Conservation (phyloP, 2,329 filamentous ascomycete species). For the Fusarium haematococcum region DNA sequence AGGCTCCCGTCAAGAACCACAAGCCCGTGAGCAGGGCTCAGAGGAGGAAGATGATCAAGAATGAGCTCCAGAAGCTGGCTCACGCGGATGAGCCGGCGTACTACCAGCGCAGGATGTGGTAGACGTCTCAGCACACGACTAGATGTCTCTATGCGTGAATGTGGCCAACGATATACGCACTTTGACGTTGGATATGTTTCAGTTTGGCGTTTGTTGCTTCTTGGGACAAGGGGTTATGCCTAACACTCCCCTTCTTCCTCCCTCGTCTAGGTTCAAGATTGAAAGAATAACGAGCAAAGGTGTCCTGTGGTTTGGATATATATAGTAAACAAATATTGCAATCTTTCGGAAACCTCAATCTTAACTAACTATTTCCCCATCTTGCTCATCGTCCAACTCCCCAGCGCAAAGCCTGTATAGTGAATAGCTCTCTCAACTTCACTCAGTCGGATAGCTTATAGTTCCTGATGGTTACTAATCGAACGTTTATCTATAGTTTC, state of each 20-base stretch:
- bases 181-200: not conserved
- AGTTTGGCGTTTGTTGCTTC: not conserved
- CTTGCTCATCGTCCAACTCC: not conserved
- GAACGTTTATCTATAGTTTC: too few relatives aligned
- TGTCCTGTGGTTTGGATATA: not conserved
- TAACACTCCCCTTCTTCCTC: not conserved
- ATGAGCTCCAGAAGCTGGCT: slow-evolving; percentile 64
- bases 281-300: not conserved
- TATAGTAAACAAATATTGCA: not conserved
- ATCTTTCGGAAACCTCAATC: not conserved
- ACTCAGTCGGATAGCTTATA: too few relatives aligned
- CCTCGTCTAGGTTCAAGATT: not conserved
- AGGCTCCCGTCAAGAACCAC: slow-evolving; percentile 52
- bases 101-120: slow-evolving; percentile 69
- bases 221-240: not conserved
- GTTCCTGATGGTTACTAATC: too few relatives aligned
- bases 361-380: too few relatives aligned
- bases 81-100: slow-evolving; percentile 60
- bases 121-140: slow-evolving; percentile 3
- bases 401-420: too few relatives aligned
- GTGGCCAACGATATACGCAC: not conserved
- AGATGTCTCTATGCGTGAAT: not conserved
- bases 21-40: slow-evolving; percentile 65
- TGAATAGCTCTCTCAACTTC: too few relatives aligned
- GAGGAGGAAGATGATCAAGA: slow-evolving; percentile 68